Evolutionary conservation across 2,329 filamentous ascomycete genomes (phyloP), one percentile per base, ranked within the genome.

Genomic region (Acarospora socialis): DNA sequence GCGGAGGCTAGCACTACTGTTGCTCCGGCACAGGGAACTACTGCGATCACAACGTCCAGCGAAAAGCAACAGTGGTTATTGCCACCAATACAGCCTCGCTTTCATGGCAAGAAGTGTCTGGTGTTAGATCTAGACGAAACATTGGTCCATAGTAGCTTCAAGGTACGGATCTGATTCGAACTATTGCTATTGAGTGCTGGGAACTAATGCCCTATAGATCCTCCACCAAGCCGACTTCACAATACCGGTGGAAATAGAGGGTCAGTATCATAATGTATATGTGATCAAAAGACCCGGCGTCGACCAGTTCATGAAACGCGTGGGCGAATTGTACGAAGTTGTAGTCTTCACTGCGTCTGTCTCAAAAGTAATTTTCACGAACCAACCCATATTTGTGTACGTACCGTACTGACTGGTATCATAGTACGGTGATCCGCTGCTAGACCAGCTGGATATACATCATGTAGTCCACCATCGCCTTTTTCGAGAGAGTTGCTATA

Each of bases 201-300:
- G 30, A 32, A 51, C 22, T 30, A 23, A 14, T 31, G n/a, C 41
- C 30, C 13, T 33, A 7, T 50, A 95, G 86, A 90, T 95, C 45
- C 68, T 98, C 27, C 86, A 95, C 50, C 87, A 95, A 65, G 90
- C 90, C 36, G 90, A 98, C 57, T 95, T 98, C 53, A 98, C 90
- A 4, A 95, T 98, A 52, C 90, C 90, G 0, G 90, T 98, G 18
- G 90, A 98, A 51, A 98, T 98, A 42, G 90, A 98, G 62, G 90
- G 90, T 35, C 92, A 93, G 56, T 95, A 92, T 53, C 90, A 98
- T 60, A 98, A 98, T 50, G 92, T 98, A 33, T 98, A 98, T 53
- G 90, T 98, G 43, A 98, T 98, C 56, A 98, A 98, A 63, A 75
- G 90, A 48, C 90, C 90, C n/a, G 90, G 90, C 33, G 90, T 98